A percentile compares a stretch with the other conserved stretches of the same genome.
phyloP scores from a whole-genome alignment of 2,329 filamentous ascomycete genomes.

The Diaporthe nobilis region DNA sequence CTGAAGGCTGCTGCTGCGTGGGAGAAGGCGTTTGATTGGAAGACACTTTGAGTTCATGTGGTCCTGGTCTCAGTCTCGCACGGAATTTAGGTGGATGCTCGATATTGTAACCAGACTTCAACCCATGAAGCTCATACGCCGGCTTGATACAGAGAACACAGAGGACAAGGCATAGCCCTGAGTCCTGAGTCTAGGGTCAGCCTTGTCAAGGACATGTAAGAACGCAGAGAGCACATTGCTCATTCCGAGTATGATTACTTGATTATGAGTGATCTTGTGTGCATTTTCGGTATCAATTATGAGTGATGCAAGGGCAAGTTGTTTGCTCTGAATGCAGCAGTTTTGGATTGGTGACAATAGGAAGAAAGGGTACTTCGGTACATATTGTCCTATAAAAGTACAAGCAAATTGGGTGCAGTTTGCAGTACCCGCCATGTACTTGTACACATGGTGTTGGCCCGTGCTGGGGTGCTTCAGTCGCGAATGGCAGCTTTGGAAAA shows the following conservation, averaged over 20 bases:
- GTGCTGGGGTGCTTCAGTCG: slow-evolving; percentile 26
- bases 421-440: neutral
- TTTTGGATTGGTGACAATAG: neutral
- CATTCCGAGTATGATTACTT: neutral
- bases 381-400: neutral
- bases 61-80: neutral
- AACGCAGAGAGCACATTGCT: neutral
- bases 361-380: neutral
- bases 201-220: neutral
- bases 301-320: neutral
- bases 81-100: neutral
- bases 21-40: slow-evolving; percentile 39
- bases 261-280: neutral
- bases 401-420: neutral
- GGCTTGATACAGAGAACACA: too few species aligned
- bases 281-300: neutral
- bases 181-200: too few species aligned
- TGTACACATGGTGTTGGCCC: neutral
- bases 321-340: neutral
- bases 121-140: neutral
- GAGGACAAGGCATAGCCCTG: too few species aligned
- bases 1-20: slow-evolving; percentile 40
- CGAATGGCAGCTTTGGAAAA: slow-evolving; percentile 37
- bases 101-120: too few species aligned
- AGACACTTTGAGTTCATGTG: slow-evolving; percentile 43